A percentile compares a stretch with the other conserved stretches of the same genome.
These are phyloP conservation scores for Microbotryum silenes-acaulis DNA, from an alignment of 1,284 basidiomycete genomes.

Conservation along the genomic window DNA sequence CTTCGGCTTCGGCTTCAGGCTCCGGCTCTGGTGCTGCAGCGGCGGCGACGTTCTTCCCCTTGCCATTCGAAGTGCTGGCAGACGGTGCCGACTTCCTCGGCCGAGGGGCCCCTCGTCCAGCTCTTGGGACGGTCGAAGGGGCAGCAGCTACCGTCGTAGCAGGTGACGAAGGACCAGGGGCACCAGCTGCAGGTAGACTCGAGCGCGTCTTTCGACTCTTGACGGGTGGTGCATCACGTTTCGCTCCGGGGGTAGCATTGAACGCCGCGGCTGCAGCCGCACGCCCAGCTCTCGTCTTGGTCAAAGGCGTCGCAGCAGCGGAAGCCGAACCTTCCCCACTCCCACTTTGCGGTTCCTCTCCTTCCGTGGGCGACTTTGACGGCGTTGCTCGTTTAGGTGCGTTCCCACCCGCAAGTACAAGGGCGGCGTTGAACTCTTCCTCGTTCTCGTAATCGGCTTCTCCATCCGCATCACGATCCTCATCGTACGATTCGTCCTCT, in stretches of 20 bases:
- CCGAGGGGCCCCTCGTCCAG: neutral
- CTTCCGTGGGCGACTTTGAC: too few relatives aligned
- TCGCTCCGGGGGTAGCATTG: too few relatives aligned
- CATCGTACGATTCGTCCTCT: slow-evolving; percentile 1
- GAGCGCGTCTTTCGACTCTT: neutral
- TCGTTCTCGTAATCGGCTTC: neutral
- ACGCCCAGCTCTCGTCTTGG: neutral
- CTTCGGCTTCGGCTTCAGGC: neutral
- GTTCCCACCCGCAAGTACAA: too few relatives aligned
- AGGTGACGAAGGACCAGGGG: neutral
- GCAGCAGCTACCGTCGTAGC: neutral
- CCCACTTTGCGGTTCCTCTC: neutral
- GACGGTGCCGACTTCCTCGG: neutral
- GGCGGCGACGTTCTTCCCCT: neutral
- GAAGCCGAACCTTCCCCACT: neutral
- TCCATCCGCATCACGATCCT: neutral
- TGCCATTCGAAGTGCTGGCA: neutral
- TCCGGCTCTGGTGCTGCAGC: neutral
- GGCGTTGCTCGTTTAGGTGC: too few relatives aligned
- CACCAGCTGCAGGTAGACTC: neutral
- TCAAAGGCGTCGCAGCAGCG: neutral
- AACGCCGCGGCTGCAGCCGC: too few relatives aligned
- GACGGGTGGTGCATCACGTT: neutral
- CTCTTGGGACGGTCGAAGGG: too few relatives aligned
- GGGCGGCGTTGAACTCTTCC: too few relatives aligned